These are phyloP conservation scores for Stentor coeruleus DNA, from an alignment of 73 alveolate species.

Conservation along the genomic window DNA sequence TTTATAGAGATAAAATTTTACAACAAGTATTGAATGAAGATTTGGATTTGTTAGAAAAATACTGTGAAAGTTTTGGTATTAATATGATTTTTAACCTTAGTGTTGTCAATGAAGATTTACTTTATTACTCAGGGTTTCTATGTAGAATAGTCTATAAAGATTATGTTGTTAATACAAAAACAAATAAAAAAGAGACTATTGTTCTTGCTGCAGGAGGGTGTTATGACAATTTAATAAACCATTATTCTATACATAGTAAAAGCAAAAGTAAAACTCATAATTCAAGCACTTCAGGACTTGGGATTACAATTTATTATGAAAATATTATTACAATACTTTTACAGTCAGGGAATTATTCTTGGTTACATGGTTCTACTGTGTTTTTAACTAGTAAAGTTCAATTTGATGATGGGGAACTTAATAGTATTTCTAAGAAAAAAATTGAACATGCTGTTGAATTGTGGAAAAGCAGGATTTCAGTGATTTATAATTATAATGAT, in stretches of 20 bases:
- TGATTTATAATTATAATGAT: conserved; percentile 7
- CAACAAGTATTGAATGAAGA: neutral
- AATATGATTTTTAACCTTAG: neutral
- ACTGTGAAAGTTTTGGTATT: neutral
- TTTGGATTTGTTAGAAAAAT: neutral
- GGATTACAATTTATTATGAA: neutral
- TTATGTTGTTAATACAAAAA: neutral
- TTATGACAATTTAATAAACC: conserved; percentile 16
- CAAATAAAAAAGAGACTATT: neutral
- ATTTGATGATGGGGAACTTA: neutral
- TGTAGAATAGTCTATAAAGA: neutral
- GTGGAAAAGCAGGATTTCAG: neutral
- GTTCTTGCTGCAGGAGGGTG: conserved; percentile 26
- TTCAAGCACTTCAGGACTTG: conserved; percentile 11
- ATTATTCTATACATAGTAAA: neutral
- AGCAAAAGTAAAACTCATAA: neutral
- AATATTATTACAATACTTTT: neutral
- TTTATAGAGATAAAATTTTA: neutral
- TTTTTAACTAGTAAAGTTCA: neutral
- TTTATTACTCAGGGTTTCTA: conserved; percentile 14
- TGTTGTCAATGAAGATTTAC: conserved; percentile 15
- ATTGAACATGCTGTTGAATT: neutral
- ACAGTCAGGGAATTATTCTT: neutral
- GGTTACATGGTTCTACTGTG: neutral
- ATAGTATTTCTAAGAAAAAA: neutral